Evolutionary conservation across 1,284 basidiomycete species (phyloP).

Genomic region (Peniophora sp.): DNA sequence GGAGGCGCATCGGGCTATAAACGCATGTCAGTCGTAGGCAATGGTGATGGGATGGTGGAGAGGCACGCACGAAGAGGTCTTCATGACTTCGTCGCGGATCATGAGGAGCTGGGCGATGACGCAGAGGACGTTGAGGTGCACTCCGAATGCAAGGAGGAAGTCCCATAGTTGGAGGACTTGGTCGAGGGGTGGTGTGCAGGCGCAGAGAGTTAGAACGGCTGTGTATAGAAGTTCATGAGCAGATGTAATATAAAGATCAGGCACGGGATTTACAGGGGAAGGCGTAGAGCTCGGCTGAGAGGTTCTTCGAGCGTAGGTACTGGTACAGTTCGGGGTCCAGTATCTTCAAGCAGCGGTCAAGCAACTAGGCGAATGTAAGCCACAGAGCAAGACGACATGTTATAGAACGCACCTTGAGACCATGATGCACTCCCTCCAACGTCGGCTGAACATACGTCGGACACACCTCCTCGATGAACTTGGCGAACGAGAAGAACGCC

Average conservation of each 20-base stretch:
- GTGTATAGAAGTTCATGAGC: constrained; percentile 1
- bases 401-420: constrained; percentile 65
- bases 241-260: not conserved
- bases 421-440: constrained; percentile 88
- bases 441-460: constrained; percentile 95
- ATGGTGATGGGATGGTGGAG: not conserved
- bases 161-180: constrained; percentile 96
- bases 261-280: constrained; percentile 74
- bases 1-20: constrained; percentile 84
- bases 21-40: not conserved
- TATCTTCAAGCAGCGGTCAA: constrained; percentile 86
- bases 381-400: not conserved
- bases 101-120: constrained; percentile 91
- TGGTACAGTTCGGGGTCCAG: constrained; percentile 83
- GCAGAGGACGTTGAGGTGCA: constrained; percentile 92
- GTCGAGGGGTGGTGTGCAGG: constrained; percentile 92
- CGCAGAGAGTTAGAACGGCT: constrained; percentile 93
- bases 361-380: constrained; percentile 47
- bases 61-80: constrained; percentile 61
- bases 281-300: constrained; percentile 97
- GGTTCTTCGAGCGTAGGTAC: constrained; percentile 81
- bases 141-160: constrained; percentile 92
- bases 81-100: constrained; percentile 86
- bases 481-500: constrained; percentile 92
- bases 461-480: constrained; percentile 90